phyloP scores from a whole-genome alignment of 805 yeast genomes.

The Debaryomyces hansenii region DNA sequence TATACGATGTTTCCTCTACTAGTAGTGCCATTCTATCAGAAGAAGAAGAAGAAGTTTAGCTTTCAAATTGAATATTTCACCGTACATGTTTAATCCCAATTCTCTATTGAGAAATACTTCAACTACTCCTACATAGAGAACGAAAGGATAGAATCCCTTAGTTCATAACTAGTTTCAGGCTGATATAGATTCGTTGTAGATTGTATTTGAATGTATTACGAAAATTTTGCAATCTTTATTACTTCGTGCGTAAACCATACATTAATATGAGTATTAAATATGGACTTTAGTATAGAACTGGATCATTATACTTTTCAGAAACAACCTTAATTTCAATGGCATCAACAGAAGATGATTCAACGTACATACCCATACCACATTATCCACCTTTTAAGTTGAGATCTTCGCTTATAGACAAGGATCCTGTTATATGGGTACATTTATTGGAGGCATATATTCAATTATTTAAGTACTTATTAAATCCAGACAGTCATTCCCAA shows the following conservation, averaged over 20 bases:
- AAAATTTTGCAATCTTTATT: background rate
- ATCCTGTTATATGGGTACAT: constrained; percentile 83
- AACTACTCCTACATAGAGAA: no score
- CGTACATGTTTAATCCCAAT: no score
- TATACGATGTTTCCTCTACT: no score
- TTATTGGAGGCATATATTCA: constrained; percentile 62
- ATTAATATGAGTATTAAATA: background rate
- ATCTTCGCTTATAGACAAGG: constrained; percentile 76
- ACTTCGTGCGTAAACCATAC: background rate
- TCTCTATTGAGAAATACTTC: no score
- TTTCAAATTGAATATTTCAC: no score
- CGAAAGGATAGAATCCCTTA: no score
- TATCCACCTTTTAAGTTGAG: constrained; percentile 76
- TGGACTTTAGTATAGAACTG: no score
- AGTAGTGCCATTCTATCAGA: no score
- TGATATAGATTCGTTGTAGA: no score
- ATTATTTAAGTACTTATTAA: constrained; percentile 49
- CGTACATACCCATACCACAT: constrained; percentile 57
- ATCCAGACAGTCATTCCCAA: constrained; percentile 25
- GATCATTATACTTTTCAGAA: background rate
- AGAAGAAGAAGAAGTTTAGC: no score
- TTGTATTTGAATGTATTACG: background rate
- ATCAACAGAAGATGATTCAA: background rate
- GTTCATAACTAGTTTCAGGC: no score
- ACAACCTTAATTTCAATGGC: background rate